Evolutionary conservation across 179 eudicot genomes (phyloP).

Genomic region (Beta macrorhiza): DNA sequence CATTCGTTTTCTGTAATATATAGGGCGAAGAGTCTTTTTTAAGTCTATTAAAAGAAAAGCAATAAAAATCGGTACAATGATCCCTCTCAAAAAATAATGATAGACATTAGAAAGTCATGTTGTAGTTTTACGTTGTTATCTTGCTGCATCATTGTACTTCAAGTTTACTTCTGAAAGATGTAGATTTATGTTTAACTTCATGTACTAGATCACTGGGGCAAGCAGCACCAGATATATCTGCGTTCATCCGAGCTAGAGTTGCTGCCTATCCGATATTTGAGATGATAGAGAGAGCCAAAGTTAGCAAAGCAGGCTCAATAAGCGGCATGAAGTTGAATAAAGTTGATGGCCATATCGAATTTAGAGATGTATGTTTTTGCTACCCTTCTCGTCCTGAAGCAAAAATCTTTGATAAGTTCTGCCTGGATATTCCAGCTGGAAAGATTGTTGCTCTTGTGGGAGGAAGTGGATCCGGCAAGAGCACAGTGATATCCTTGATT

Average conservation of each 20-base stretch:
- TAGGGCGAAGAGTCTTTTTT: not conserved
- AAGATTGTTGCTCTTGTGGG: slow-evolving; percentile 95
- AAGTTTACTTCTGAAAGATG: not conserved
- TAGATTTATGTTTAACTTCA: slow-evolving; percentile 19
- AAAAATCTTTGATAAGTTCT: slow-evolving; percentile 58
- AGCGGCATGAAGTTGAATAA: slow-evolving; percentile 49
- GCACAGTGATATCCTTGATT: slow-evolving; percentile 89
- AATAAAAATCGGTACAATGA: not conserved
- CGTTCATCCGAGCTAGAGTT: slow-evolving; percentile 75
- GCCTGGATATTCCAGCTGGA: slow-evolving; percentile 78
- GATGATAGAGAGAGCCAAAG: slow-evolving; percentile 73
- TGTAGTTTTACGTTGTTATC: not conserved
- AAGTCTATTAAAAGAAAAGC: not conserved
- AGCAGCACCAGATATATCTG: slow-evolving; percentile 92
- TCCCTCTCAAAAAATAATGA: not conserved
- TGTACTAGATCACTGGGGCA: slow-evolving; percentile 82
- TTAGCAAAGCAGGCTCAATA: slow-evolving; percentile 44
- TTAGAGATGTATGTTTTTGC: slow-evolving; percentile 69
- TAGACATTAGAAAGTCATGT: not conserved
- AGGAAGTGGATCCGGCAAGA: slow-evolving; percentile 95
- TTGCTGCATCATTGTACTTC: not conserved
- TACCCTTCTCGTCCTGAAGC: slow-evolving; percentile 96
- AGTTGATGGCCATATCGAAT: slow-evolving; percentile 77
- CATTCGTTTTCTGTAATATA: not conserved
- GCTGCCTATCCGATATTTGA: slow-evolving; percentile 86